Evolutionary conservation across 768 basidiomycete species (phyloP).

Genomic region (Clathrus columnatus): DNA sequence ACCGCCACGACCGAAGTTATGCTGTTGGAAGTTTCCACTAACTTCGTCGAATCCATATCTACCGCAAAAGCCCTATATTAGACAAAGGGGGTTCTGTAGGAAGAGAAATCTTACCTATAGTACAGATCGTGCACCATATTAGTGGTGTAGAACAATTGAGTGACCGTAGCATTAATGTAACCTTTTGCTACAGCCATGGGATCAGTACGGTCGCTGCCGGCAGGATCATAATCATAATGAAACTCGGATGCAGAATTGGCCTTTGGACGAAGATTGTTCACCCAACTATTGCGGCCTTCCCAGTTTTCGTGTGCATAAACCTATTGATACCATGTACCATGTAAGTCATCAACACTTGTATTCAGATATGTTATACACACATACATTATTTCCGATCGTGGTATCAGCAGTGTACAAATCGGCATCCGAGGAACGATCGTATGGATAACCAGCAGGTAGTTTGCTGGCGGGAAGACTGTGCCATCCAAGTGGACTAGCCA

Average conservation of each 20-base stretch:
- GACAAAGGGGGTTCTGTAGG: too few relatives aligned
- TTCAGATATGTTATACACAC: conserved; percentile 11
- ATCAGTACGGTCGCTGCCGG: conserved; percentile 43
- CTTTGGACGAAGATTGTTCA: conserved; percentile 73
- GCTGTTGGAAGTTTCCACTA: conserved; percentile 94
- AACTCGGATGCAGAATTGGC: conserved; percentile 49
- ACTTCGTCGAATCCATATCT: conserved; percentile 89
- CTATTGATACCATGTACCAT: conserved; percentile 24
- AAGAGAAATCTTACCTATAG: conserved; percentile 42
- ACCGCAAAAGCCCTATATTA: conserved; percentile 14
- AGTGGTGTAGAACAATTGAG: conserved; percentile 83
- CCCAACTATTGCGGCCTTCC: conserved; percentile 59
- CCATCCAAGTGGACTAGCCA: conserved; percentile 89
- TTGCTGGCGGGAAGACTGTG: conserved; percentile 67
- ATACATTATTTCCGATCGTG: conserved; percentile 80
- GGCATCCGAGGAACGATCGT: conserved; percentile 16
- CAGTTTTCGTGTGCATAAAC: conserved; percentile 94
- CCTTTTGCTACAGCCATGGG: conserved; percentile 62
- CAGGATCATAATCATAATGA: conserved; percentile 69
- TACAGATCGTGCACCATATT: conserved; percentile 78
- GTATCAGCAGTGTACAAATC: conserved; percentile 53
- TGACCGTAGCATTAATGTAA: conserved; percentile 79
- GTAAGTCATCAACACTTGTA: background rate
- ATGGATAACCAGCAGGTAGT: conserved; percentile 42
- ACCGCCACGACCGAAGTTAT: conserved; percentile 92